These are phyloP conservation scores for Psophocarpus tetragonolobus DNA, from an alignment of 306 rosid species.

Conservation along the genomic window DNA sequence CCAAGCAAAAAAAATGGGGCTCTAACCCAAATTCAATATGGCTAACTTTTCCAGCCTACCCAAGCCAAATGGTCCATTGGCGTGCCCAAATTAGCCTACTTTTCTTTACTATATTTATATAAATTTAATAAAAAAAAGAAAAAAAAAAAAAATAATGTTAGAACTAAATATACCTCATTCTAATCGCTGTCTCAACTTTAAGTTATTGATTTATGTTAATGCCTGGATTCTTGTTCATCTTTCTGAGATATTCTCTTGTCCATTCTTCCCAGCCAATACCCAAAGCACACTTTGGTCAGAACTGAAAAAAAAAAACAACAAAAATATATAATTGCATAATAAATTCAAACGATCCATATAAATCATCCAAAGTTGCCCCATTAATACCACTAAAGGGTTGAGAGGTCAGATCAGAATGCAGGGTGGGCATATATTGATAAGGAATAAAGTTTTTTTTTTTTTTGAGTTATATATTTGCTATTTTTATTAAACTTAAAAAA, in stretches of 20 bases:
- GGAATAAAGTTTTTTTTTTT: neutral
- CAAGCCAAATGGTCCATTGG: too few species aligned
- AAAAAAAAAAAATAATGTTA: too few species aligned
- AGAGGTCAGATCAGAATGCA: neutral
- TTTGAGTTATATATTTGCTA: neutral
- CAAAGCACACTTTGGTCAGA: slow-evolving; percentile 2
- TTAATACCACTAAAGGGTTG: neutral
- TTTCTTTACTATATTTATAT: too few species aligned
- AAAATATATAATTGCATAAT: neutral
- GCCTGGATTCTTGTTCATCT: neutral
- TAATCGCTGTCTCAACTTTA: neutral
- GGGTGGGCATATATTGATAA: neutral
- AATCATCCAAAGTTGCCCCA: neutral
- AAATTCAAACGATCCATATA: neutral
- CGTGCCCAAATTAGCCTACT: too few species aligned
- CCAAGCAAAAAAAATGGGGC: too few species aligned
- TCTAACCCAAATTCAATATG: too few species aligned
- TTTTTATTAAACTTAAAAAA: too few species aligned
- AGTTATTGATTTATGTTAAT: neutral
- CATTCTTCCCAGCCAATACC: neutral
- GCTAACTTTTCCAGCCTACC: too few species aligned
- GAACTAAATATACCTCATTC: too few species aligned
- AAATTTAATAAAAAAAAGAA: too few species aligned
- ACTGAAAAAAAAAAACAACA: neutral
- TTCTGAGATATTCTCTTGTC: too few species aligned